Percentiles rank a stretch among this genome's conserved stretches.
Conservation (phyloP, 768 basidiomycete genomes). For the Sarcodon aspratus region DNA sequence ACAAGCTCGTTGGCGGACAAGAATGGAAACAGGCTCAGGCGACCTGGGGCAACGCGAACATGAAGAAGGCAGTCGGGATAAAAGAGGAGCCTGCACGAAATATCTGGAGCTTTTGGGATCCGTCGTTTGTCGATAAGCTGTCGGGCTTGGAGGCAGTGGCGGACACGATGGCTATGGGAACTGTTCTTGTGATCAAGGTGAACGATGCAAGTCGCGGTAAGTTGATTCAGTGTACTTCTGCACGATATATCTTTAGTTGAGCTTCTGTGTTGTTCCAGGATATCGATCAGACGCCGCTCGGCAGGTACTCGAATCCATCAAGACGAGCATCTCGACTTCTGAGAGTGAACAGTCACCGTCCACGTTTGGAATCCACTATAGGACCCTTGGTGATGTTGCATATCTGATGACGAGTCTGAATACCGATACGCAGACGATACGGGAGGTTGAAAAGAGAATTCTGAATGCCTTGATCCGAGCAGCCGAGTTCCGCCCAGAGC, state of each 20-base stretch:
- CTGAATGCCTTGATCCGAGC: conserved; percentile 22
- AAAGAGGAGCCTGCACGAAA: conserved; percentile 6
- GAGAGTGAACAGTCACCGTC: conserved; percentile 19
- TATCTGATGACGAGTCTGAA: conserved; percentile 90
- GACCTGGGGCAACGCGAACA: conserved; percentile 35
- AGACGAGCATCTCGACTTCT: conserved; percentile 9
- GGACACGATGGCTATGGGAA: conserved; percentile 81
- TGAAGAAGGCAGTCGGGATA: background rate
- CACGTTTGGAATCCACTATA: conserved; percentile 65
- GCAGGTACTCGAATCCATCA: conserved; percentile 41
- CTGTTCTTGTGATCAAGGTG: conserved; percentile 72
- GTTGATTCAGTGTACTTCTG: conserved; percentile 6
- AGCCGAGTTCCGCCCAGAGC: too few relatives aligned
- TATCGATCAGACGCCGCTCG: conserved; percentile 57
- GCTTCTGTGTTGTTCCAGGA: conserved; percentile 18
- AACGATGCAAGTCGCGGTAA: conserved; percentile 44
- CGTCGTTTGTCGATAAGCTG: conserved; percentile 50
- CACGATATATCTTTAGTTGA: conserved; percentile 4
- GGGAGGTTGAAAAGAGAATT: conserved; percentile 53
- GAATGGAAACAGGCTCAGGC: conserved; percentile 48
- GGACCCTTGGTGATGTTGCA: conserved; percentile 85
- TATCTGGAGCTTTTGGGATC: conserved; percentile 88
- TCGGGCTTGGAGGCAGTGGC: conserved; percentile 48
- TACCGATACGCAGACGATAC: conserved; percentile 40
- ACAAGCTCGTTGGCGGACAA: conserved; percentile 32